A percentile compares a stretch with the other conserved stretches of the same genome.
Evolutionary conservation across 495 filamentous ascomycete genomes (phyloP).

Genomic region (Sabuloglossum arenarium): DNA sequence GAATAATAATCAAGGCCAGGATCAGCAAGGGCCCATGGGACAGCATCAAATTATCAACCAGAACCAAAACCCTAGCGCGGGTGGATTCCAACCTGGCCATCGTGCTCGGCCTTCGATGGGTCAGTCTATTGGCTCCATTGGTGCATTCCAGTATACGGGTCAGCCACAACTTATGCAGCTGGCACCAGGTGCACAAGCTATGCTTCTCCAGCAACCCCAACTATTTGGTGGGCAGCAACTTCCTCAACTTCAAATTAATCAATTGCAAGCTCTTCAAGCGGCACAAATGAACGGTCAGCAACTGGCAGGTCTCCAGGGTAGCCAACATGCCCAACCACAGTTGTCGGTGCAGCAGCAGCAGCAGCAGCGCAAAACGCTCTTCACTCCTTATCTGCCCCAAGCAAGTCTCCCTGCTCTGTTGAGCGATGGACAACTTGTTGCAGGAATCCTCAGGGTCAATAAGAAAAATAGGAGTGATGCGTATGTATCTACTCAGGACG

Average conservation of each 20-base stretch:
- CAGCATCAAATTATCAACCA: conserved; percentile 35
- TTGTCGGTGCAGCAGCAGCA: conserved; percentile 55
- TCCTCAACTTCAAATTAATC: conserved; percentile 72
- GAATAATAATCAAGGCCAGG: conserved; percentile 36
- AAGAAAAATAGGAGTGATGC: conserved; percentile 99
- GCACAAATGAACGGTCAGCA: conserved; percentile 67
- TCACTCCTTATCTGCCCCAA: conserved; percentile 94
- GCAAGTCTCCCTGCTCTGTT: conserved; percentile 83
- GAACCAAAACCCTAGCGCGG: conserved; percentile 24
- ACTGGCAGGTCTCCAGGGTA: conserved; percentile 41
- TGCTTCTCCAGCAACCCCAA: conserved; percentile 45
- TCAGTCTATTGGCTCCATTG: conserved; percentile 69
- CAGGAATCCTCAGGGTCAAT: conserved; percentile 92
- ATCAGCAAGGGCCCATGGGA: conserved; percentile 33
- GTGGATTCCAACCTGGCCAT: conserved; percentile 77
- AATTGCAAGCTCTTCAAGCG: conserved; percentile 79
- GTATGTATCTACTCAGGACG: conserved; percentile 83
- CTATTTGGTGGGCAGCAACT: conserved; percentile 71
- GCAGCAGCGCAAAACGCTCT: conserved; percentile 92
- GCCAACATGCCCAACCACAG: conserved; percentile 53
- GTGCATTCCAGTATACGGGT: conserved; percentile 74
- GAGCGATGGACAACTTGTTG: conserved; percentile 80
- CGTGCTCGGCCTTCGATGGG: conserved; percentile 66
- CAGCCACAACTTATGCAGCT: conserved; percentile 82
- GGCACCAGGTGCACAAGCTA: conserved; percentile 56